These are phyloP conservation scores for Karstenula rhodostoma DNA, from an alignment of 2,329 filamentous ascomycete genomes.

Conservation along the genomic window DNA sequence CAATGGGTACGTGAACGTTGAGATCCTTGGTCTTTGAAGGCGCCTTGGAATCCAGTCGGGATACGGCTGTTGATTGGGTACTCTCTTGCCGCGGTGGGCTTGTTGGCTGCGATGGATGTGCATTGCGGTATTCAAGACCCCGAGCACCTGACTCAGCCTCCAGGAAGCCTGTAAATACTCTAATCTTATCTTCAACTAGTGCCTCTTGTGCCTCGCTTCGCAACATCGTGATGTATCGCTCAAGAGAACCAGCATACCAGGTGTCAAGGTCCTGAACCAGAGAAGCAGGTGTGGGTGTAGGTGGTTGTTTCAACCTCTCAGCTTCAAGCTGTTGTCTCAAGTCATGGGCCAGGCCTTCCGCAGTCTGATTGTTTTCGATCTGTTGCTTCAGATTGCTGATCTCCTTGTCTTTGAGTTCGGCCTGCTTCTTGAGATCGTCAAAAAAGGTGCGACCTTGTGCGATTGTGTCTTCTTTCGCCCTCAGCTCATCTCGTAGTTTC, in stretches of 20 bases:
- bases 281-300: constrained; percentile 39
- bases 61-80: constrained; percentile 11
- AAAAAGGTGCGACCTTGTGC: constrained; percentile 13
- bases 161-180: constrained; percentile 61
- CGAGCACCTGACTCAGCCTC: constrained; percentile 42
- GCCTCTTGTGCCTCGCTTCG: constrained; percentile 57
- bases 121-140: constrained; percentile 55
- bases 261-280: constrained; percentile 63
- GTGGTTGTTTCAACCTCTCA: constrained; percentile 33
- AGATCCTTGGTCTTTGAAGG: constrained; percentile 26
- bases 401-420: background rate
- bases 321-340: constrained; percentile 35
- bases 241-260: constrained; percentile 64
- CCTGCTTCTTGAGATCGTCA: constrained; percentile 6
- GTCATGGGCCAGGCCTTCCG: constrained; percentile 23
- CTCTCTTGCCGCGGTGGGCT: constrained; percentile 7
- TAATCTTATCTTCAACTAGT: constrained; percentile 61
- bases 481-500: constrained; percentile 33
- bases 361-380: constrained; percentile 1
- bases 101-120: constrained; percentile 27
- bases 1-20: constrained; percentile 28
- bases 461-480: constrained; percentile 25
- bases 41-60: constrained; percentile 13
- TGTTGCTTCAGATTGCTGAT: constrained; percentile 7
- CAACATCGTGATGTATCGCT: constrained; percentile 64